Conservation (phyloP, 768 basidiomycete genomes). For the Boletus vinaceobasis region DNA sequence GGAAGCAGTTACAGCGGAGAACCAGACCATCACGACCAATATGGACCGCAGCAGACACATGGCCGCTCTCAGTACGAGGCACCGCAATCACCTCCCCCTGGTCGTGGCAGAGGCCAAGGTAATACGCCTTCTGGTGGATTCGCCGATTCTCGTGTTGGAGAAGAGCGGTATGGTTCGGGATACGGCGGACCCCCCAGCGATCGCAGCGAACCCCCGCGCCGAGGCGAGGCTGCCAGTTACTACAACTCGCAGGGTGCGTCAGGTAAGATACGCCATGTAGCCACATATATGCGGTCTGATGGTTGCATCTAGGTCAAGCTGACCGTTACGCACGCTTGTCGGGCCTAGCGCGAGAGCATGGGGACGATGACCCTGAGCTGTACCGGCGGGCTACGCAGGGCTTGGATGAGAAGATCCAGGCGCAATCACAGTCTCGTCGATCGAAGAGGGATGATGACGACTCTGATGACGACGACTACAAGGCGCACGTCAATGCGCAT, state of each 20-base stretch:
- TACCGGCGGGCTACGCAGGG: conserved; percentile 24
- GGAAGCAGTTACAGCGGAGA: neutral
- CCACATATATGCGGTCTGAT: conserved; percentile 1
- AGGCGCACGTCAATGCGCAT: conserved; percentile 25
- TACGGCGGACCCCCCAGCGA: neutral
- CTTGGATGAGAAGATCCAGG: conserved; percentile 20
- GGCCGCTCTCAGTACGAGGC: conserved; percentile 9
- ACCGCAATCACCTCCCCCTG: neutral
- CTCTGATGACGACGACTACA: conserved; percentile 11
- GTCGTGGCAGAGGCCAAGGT: conserved; percentile 1
- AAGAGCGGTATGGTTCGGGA: conserved; percentile 2
- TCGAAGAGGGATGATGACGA: neutral
- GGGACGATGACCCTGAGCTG: conserved; percentile 14
- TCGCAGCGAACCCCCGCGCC: conserved; percentile 3
- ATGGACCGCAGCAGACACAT: conserved; percentile 6
- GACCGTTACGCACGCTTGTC: conserved; percentile 21
- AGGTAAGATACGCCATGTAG: neutral
- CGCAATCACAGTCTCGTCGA: conserved; percentile 7
- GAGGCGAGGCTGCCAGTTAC: conserved; percentile 20
- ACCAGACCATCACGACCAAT: conserved; percentile 10
- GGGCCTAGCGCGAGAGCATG: conserved; percentile 15
- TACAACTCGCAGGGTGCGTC: conserved; percentile 9
- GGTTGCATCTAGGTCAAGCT: conserved; percentile 4
- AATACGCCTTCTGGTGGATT: conserved; percentile 21
- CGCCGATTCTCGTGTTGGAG: conserved; percentile 7